Evolutionary conservation across 2,329 filamentous ascomycete species (phyloP), one percentile per base, ranked within the genome.

Genomic region (Pseudogymnoascus sp.): DNA sequence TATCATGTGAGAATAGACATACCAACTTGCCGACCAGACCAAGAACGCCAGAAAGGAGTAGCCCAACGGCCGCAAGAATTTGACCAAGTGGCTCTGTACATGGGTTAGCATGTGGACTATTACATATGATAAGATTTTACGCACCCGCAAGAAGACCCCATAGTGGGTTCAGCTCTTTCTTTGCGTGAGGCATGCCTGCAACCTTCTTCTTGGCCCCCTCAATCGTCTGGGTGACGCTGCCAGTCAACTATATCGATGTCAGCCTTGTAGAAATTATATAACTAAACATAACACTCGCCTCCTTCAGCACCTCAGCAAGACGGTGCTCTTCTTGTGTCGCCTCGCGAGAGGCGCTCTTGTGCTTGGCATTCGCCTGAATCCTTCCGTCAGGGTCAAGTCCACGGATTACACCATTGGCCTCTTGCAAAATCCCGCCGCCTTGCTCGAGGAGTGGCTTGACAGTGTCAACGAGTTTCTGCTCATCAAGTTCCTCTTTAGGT

Each of bases 161-260:
- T 31, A 97, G 85, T 10, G 93, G 92, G 78, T 93, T 96, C 65
- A 96, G 82, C 80, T 93, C 87, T 82, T 96, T 93, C 87, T 96
- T 96, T 47, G 91, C 93, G 69, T 96, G 89, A 5, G 93, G 92
- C 90, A 96, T 95, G 72, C 90, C 89, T 72, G 89, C 86, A 65
- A 96, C 89, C 80, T 90, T 90, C 79, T 88, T 90, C 85, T 93
- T 95, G 26, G 90, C 89, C 67, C 88, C 87, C 72, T 97, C 92
- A 69, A 97, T 93, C 24, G 88, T 91, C 70, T 87, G 86, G 56
- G 89, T 87, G 21, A 97, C 89, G 26, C 85, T 87, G 19, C 87
- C 87, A 0, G 92, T 93, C 64, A 96, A 82, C 77, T 86, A 63
- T 16, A 2, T 24, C 70, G 24, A 64, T 62, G 60, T 13, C 61